These are phyloP conservation scores for Sechiopsis laciniata DNA, from an alignment of 306 rosid genomes.

Conservation along the genomic window DNA sequence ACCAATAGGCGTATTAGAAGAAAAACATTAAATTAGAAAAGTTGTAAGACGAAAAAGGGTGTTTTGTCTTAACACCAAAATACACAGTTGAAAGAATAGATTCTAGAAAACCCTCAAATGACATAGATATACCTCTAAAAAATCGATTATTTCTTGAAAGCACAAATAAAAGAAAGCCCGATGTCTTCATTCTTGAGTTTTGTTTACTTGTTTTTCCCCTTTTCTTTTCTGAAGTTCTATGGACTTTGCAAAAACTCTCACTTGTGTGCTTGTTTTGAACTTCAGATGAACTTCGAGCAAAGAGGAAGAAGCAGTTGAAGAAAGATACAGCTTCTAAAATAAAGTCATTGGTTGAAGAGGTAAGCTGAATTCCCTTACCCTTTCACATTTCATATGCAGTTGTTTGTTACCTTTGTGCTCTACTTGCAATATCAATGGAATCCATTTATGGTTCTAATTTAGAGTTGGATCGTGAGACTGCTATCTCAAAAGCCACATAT, in stretches of 20 bases:
- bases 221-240: background rate
- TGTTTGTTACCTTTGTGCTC: background rate
- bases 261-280: slow-evolving; percentile 29
- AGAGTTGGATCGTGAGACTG: background rate
- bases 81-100: too few relatives aligned
- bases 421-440: background rate
- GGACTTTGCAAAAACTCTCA: slow-evolving; percentile 21
- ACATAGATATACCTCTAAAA: too few relatives aligned
- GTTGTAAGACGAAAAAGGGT: too few relatives aligned
- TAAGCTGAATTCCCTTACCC: slow-evolving; percentile 28
- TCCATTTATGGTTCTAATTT: slow-evolving; percentile 8
- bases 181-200: background rate
- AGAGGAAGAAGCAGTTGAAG: slow-evolving; percentile 89
- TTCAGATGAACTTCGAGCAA: slow-evolving; percentile 91
- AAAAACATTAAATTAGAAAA: too few relatives aligned
- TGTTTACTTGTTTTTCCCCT: background rate
- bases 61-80: too few relatives aligned
- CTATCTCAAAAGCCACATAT: background rate
- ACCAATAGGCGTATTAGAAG: too few relatives aligned
- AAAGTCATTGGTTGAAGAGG: slow-evolving; percentile 94
- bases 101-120: too few relatives aligned
- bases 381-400: background rate
- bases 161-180: too few relatives aligned
- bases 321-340: slow-evolving; percentile 95
- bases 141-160: too few relatives aligned